Conservation (phyloP, 495 filamentous ascomycete genomes). For the Penicillium coffeae region DNA sequence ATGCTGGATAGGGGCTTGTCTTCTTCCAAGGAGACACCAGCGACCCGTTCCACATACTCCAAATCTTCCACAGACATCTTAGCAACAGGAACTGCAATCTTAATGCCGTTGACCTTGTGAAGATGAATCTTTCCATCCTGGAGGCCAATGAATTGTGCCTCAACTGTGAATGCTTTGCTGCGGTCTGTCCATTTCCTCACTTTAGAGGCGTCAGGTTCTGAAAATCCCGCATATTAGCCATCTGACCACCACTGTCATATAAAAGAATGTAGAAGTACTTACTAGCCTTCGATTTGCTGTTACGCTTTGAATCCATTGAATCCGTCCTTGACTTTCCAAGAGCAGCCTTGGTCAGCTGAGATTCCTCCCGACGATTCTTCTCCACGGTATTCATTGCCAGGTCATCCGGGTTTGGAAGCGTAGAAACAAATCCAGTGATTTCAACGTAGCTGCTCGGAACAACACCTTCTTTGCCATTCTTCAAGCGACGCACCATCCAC, state of each 20-base stretch:
- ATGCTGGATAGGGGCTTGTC: constrained; percentile 92
- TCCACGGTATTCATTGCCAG: constrained; percentile 70
- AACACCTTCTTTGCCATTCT: constrained; percentile 92
- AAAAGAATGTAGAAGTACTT: no score
- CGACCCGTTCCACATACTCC: constrained; percentile 84
- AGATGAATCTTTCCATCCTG: constrained; percentile 93
- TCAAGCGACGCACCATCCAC: constrained; percentile 91
- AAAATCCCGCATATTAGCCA: constrained; percentile 14
- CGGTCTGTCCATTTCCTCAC: constrained; percentile 92
- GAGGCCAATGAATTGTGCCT: constrained; percentile 92
- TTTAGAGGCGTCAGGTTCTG: constrained; percentile 81
- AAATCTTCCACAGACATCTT: constrained; percentile 96
- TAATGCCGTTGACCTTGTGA: constrained; percentile 96
- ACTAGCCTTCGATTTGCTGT: constrained; percentile 69
- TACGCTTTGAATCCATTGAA: constrained; percentile 58
- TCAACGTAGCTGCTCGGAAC: constrained; percentile 98
- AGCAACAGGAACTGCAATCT: constrained; percentile 89
- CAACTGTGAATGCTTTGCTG: constrained; percentile 91
- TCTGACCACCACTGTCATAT: no score
- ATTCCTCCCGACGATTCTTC: constrained; percentile 80
- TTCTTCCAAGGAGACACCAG: constrained; percentile 89
- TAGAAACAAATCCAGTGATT: constrained; percentile 58
- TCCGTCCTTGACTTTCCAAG: constrained; percentile 55
- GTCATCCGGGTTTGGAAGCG: constrained; percentile 52
- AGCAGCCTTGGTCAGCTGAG: constrained; percentile 72